Evolutionary conservation across 2,329 filamentous ascomycete species (phyloP).

Genomic region (Colletotrichum eleusines): DNA sequence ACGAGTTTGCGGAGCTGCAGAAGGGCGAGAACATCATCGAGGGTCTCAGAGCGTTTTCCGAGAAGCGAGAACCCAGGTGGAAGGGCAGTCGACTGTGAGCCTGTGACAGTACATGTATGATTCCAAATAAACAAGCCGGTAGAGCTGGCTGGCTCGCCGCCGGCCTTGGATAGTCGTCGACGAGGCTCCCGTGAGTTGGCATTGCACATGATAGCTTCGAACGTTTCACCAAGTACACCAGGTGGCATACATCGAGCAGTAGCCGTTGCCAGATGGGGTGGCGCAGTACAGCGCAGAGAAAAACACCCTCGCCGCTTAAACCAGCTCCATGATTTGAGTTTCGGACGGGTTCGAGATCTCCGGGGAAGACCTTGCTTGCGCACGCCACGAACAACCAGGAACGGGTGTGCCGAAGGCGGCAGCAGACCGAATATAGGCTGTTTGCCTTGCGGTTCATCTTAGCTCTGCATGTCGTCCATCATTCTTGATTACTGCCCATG

Average conservation of each 20-base stretch:
- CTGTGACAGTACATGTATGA: too few relatives aligned
- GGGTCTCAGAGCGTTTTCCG: constrained; percentile 47
- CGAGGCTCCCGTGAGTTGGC: neutral
- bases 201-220: neutral
- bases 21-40: constrained; percentile 48
- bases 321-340: constrained; percentile 24
- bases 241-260: neutral
- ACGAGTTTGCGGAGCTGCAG: constrained; percentile 48
- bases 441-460: constrained; percentile 27
- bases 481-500: constrained; percentile 1
- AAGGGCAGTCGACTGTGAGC: constrained; percentile 47
- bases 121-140: constrained; percentile 9
- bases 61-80: constrained; percentile 48
- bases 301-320: neutral
- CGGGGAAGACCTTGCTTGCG: constrained; percentile 21
- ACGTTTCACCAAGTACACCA: neutral
- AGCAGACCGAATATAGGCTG: neutral
- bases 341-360: constrained; percentile 36
- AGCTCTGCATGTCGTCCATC: constrained; percentile 9
- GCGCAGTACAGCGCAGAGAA: constrained; percentile 17
- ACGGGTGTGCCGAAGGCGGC: neutral
- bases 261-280: neutral
- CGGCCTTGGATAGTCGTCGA: neutral
- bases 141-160: neutral
- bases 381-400: neutral